These are phyloP conservation scores for Murraya paniculata DNA, from an alignment of 345 rosid species.

Conservation along the genomic window DNA sequence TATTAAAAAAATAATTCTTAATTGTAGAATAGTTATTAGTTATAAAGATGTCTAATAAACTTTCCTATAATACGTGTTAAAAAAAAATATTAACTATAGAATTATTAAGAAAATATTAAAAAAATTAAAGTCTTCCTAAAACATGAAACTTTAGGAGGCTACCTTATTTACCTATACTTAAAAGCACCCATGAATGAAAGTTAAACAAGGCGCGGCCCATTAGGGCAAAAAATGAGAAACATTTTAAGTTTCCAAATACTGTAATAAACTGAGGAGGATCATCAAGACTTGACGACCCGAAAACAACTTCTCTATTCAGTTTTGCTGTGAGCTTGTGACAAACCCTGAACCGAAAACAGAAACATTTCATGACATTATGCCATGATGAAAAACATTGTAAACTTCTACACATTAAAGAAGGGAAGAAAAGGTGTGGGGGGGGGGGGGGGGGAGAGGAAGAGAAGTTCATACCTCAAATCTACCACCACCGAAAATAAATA, in stretches of 20 bases:
- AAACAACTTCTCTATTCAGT: constrained; percentile 80
- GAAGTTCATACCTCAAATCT: constrained; percentile 81
- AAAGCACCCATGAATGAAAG: no score
- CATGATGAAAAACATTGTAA: not conserved
- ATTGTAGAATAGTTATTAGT: no score
- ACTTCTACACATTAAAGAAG: not conserved
- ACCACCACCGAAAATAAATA: constrained; percentile 88
- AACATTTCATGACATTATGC: not conserved
- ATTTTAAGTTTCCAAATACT: constrained; percentile 33
- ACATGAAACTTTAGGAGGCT: no score
- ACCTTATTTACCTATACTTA: no score
- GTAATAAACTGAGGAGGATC: constrained; percentile 96
- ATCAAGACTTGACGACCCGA: constrained; percentile 88
- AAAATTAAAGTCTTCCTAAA: no score
- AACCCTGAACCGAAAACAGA: constrained; percentile 62
- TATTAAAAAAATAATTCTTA: no score
- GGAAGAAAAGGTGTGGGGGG: no score
- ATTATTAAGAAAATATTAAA: no score
- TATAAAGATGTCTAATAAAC: no score
- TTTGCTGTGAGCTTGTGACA: constrained; percentile 92
- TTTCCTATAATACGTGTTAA: no score
- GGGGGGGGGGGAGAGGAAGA: no score
- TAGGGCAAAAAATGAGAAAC: not conserved
- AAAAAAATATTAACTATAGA: no score
- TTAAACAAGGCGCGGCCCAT: not conserved